Percentiles rank a stretch among this genome's conserved stretches.
Conservation (phyloP, 139 green algal species). For the Coccomyxa sp. region DNA sequence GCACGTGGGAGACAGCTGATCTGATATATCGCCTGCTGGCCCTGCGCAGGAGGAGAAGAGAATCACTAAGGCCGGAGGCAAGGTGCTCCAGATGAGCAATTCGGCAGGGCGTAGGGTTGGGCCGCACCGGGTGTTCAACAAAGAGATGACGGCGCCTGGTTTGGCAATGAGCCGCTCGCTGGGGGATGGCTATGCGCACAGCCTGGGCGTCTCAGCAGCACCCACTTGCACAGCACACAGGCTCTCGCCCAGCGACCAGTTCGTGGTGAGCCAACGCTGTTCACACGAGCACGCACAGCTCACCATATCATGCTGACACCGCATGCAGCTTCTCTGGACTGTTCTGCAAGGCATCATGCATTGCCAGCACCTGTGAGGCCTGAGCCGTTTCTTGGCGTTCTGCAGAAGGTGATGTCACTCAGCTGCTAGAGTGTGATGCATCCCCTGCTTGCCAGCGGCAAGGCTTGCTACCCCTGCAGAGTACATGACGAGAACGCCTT, state of each 20-base stretch:
- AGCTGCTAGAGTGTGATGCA: too few relatives aligned
- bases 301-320: background rate
- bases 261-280: conserved; percentile 40
- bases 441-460: too few relatives aligned
- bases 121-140: conserved; percentile 22
- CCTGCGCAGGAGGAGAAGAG: background rate
- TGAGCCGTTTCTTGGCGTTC: too few relatives aligned
- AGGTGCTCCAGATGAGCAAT: conserved; percentile 17
- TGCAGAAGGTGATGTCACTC: too few relatives aligned
- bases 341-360: too few relatives aligned
- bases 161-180: conserved; percentile 51
- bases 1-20: too few relatives aligned
- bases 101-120: background rate
- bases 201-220: conserved; percentile 18
- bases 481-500: too few relatives aligned
- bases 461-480: too few relatives aligned
- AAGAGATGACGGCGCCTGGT: conserved; percentile 11
- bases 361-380: too few relatives aligned
- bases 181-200: conserved; percentile 36
- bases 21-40: too few relatives aligned
- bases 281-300: conserved; percentile 2
- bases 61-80: conserved; percentile 8
- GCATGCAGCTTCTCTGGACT: too few relatives aligned
- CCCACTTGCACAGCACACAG: conserved; percentile 15
- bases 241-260: conserved; percentile 31